These are phyloP conservation scores for Anastatica hierochuntica DNA, from an alignment of 345 rosid species.

Conservation along the genomic window DNA sequence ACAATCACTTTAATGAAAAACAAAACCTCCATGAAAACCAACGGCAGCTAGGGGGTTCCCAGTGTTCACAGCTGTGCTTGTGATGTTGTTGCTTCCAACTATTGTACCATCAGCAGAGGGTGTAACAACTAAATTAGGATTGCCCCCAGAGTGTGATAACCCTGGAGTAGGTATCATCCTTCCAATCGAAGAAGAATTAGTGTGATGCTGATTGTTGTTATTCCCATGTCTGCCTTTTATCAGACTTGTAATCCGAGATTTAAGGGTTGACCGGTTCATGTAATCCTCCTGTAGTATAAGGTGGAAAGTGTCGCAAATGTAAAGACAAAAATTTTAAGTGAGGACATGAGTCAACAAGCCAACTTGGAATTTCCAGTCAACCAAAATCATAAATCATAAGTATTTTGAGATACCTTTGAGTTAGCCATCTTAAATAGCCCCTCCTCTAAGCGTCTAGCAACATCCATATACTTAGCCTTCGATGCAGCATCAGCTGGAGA, in stretches of 20 bases:
- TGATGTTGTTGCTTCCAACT: constrained; percentile 41
- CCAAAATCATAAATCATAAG: constrained; percentile 3
- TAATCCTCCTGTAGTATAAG: constrained; percentile 63
- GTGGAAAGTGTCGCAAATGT: constrained; percentile 32
- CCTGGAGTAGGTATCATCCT: constrained; percentile 99
- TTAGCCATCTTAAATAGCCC: constrained; percentile 65
- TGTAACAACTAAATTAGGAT: constrained; percentile 45
- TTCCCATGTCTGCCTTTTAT: constrained; percentile 35
- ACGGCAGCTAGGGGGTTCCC: constrained; percentile 49
- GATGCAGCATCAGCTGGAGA: constrained; percentile 38
- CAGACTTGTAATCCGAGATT: constrained; percentile 49
- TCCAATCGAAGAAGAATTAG: constrained; percentile 55
- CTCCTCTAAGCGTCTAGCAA: constrained; percentile 83
- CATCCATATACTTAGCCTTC: constrained; percentile 43
- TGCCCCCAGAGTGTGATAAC: constrained; percentile 51
- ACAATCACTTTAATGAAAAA: constrained; percentile 19
- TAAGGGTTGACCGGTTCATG: constrained; percentile 58
- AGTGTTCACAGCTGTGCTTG: constrained; percentile 39
- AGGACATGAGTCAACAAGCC: background rate
- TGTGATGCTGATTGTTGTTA: constrained; percentile 45
- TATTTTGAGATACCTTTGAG: constrained; percentile 43
- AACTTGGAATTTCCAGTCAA: constrained; percentile 34
- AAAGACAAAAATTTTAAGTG: background rate
- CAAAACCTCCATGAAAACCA: constrained; percentile 48
- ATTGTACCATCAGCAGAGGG: constrained; percentile 62